Evolutionary conservation across 2,329 filamentous ascomycete genomes (phyloP).

Genomic region (Scytalidium lignicola): DNA sequence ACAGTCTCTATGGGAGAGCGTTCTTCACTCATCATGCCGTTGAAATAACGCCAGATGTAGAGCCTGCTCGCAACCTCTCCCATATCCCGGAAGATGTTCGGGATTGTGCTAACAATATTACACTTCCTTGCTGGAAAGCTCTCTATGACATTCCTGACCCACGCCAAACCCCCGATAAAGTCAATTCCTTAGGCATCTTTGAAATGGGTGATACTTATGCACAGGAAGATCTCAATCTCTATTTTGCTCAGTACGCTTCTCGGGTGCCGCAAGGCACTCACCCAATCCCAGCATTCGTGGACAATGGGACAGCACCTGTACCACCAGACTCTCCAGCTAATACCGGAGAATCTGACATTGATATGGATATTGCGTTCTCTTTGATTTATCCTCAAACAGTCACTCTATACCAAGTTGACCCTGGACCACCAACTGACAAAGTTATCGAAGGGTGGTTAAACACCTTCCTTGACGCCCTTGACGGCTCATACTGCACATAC

Average conservation of each 20-base stretch:
- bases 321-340: slow-evolving; percentile 13
- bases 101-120: slow-evolving; percentile 49
- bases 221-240: slow-evolving; percentile 41
- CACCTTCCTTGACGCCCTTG: slow-evolving; percentile 32
- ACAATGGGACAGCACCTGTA: slow-evolving; percentile 25
- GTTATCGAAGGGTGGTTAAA: slow-evolving; percentile 16
- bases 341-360: slow-evolving; percentile 31
- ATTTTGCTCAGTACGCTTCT: slow-evolving; percentile 39
- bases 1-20: not conserved
- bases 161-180: slow-evolving; percentile 21
- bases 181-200: slow-evolving; percentile 48
- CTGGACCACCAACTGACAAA: slow-evolving; percentile 30
- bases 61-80: not conserved
- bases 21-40: slow-evolving; percentile 13
- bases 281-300: slow-evolving; percentile 24
- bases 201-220: slow-evolving; percentile 50
- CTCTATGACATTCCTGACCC: slow-evolving; percentile 44
- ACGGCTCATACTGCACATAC: slow-evolving; percentile 40
- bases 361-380: slow-evolving; percentile 34
- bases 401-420: slow-evolving; percentile 40
- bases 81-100: slow-evolving; percentile 12
- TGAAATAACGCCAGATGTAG: slow-evolving; percentile 25
- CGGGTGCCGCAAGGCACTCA: slow-evolving; percentile 26
- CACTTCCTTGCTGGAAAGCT: slow-evolving; percentile 48
- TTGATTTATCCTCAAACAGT: slow-evolving; percentile 45